Conservation (phyloP, 129 eudicot genomes). For the Solidago caesia region DNA sequence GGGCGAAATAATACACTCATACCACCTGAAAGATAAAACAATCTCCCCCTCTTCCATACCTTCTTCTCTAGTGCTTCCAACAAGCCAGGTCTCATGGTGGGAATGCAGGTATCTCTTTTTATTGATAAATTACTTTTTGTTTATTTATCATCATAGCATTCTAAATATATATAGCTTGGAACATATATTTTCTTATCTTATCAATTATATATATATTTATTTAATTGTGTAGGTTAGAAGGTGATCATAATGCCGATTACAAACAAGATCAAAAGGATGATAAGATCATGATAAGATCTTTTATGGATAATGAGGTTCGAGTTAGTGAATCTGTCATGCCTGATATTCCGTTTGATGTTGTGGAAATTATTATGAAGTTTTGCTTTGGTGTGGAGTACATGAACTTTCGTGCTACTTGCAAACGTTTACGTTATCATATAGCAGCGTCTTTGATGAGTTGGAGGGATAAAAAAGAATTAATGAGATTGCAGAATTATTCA, state of each 20-base stretch:
- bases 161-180: too few relatives aligned
- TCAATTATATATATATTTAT: not conserved
- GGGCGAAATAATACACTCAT: too few relatives aligned
- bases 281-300: not conserved
- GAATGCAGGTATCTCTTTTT: not conserved
- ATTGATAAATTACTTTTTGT: not conserved
- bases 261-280: not conserved
- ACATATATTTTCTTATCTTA: not conserved
- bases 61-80: not conserved
- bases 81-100: not conserved
- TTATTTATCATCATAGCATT: not conserved
- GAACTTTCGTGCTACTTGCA: not conserved
- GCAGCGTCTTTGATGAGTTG: not conserved
- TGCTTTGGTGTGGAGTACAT: conserved; percentile 14
- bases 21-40: too few relatives aligned
- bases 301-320: not conserved
- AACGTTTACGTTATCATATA: not conserved
- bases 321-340: not conserved
- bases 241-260: not conserved
- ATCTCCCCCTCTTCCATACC: too few relatives aligned
- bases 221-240: conserved; percentile 11
- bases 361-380: conserved; percentile 10
- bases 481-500: conserved; percentile 12
- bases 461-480: not conserved
- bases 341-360: not conserved